Percentiles rank a stretch among this genome's conserved stretches.
These are phyloP conservation scores for Ophiostoma piceae DNA, from an alignment of 2,329 filamentous ascomycete genomes.

Conservation along the genomic window DNA sequence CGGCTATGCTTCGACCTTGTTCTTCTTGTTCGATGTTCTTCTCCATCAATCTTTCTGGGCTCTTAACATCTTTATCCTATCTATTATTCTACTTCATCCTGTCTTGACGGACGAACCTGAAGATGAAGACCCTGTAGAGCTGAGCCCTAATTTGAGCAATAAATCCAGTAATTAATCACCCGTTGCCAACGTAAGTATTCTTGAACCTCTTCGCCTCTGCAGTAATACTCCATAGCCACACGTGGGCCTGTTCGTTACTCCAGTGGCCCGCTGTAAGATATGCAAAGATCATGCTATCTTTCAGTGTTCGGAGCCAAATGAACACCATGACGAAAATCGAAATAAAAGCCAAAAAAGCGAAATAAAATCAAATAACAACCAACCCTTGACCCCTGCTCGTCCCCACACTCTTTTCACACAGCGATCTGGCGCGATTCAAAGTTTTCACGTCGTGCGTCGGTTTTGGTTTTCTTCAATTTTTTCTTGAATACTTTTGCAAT, in stretches of 20 bases:
- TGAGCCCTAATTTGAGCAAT: not conserved
- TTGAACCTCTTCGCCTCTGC: not conserved
- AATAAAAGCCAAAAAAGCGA: not conserved
- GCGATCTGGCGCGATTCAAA: slow-evolving; percentile 8
- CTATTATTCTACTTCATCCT: not conserved
- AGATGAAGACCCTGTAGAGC: not conserved
- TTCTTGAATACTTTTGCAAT: not conserved
- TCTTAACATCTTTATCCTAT: not conserved
- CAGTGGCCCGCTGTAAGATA: not conserved
- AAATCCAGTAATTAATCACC: not conserved
- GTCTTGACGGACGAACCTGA: not conserved
- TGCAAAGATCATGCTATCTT: not conserved
- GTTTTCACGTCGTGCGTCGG: not conserved
- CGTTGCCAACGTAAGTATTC: not conserved
- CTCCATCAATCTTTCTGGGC: not conserved
- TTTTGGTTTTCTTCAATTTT: not conserved
- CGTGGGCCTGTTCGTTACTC: not conserved
- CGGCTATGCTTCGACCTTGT: not conserved
- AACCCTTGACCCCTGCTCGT: slow-evolving; percentile 3
- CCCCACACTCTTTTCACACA: slow-evolving; percentile 10
- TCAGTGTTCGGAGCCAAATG: too few species aligned
- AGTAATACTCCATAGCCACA: not conserved
- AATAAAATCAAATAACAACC: not conserved
- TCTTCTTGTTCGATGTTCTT: not conserved
- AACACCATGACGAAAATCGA: not conserved